Evolutionary conservation across 257 asterid genomes (phyloP).

Genomic region (Solanum pennellii): DNA sequence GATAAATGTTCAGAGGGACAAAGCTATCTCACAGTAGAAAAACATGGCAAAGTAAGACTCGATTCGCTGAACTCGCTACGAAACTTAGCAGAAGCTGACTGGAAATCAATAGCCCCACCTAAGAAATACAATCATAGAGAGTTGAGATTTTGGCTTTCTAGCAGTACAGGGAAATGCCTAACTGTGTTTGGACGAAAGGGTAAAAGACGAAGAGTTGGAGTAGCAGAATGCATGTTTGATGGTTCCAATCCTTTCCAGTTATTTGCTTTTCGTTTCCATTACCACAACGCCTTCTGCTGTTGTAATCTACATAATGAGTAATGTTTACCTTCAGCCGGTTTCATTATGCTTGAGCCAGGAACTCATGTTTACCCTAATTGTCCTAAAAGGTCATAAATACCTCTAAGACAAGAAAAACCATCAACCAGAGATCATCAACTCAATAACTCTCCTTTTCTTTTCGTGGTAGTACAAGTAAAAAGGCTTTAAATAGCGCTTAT

Average conservation of each 20-base stretch:
- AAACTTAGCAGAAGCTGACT: conserved; percentile 60
- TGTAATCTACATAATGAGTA: conserved; percentile 42
- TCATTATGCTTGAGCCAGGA: background rate
- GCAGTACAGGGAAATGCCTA: conserved; percentile 40
- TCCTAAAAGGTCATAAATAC: background rate
- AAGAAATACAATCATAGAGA: conserved; percentile 38
- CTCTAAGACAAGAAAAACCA: background rate
- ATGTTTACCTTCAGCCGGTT: background rate
- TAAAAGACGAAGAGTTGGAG: conserved; percentile 27
- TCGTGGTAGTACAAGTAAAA: background rate
- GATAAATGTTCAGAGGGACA: conserved; percentile 45
- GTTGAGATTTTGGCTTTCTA: conserved; percentile 52
- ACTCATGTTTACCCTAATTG: background rate
- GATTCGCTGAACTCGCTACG: conserved; percentile 13
- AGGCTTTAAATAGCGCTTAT: background rate
- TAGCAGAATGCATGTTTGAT: conserved; percentile 41
- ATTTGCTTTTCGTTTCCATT: conserved; percentile 60
- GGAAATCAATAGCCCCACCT: conserved; percentile 64
- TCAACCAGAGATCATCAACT: background rate
- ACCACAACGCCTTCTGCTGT: conserved; percentile 53
- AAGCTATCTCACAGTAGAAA: conserved; percentile 47
- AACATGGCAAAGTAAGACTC: conserved; percentile 46
- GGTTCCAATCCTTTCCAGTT: conserved; percentile 48
- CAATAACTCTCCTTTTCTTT: background rate
- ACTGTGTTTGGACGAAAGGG: conserved; percentile 31